Base-by-base conservation (phyloP, 257 asterid genomes). In the Cordia subcordata region DNA sequence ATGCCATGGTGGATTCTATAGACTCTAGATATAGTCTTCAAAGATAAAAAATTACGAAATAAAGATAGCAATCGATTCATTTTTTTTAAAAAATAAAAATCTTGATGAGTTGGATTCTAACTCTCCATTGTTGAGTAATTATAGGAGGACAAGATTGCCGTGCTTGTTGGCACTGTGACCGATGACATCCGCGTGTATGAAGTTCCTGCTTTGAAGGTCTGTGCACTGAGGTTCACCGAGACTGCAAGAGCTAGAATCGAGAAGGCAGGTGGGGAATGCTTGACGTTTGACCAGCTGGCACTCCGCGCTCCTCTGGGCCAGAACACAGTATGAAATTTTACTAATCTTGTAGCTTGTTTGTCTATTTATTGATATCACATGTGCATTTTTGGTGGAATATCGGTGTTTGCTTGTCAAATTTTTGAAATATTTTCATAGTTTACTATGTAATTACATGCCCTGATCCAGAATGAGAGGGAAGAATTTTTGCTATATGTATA, bases 221-320 rank as follows among this genome's bases (percentile, higher is more conserved):
- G 76, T 62, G 80, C 80, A 44, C 61, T 75, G 54, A 75, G 73
- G 65, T 75, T 75, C 77, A 75, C 80, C 4, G 80, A 70, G 71
- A 62, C 57, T n/a, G 76, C 80, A 14, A 70, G 80, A 44, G 70
- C 80, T 14, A 70, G 80, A 40, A 75, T 75, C 50, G 80, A 70
- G 74, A 75, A 75, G 60, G 80, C 74, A 13, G 80, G 80, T 39
- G 80, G 80, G 52, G 80, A 75, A 40, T 75, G 80, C 50, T 58
- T 75, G 62, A 70, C 76, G 15, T 75, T 75, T 58, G 80, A 75
- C 51, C 80, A 75, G 70, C 47, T 75, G 70, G 80, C 80, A 39
- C 68, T 75, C 9, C 53, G 70, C 53, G 77, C 77, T 54, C 80
- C 77, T 51, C 80, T 75, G 39, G 80, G 80, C 10, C 80, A 75